Evolutionary conservation across 2,329 filamentous ascomycete genomes (phyloP).

Genomic region (Pyrenochaeta sp.): DNA sequence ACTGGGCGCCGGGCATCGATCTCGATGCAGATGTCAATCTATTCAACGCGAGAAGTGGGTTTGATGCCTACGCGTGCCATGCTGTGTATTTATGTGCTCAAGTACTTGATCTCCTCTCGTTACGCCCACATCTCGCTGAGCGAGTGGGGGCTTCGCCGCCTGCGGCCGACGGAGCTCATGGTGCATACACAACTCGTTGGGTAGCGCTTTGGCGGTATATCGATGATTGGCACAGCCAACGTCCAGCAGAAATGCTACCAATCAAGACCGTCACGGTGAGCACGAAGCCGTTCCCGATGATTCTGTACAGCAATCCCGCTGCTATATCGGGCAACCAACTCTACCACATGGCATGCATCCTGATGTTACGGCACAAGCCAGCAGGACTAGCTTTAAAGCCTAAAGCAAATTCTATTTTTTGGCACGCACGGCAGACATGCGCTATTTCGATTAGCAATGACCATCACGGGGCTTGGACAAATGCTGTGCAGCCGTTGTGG

Average conservation of each 20-base stretch:
- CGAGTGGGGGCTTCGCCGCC: conserved; percentile 16
- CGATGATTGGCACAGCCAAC: conserved; percentile 41
- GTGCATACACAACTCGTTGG: conserved; percentile 29
- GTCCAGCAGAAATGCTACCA: conserved; percentile 31
- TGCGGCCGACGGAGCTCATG: not conserved
- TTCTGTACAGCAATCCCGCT: conserved; percentile 24
- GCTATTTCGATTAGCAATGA: conserved; percentile 56
- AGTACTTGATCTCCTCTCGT: conserved; percentile 45
- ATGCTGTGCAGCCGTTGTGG: conserved; percentile 58
- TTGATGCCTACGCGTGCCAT: conserved; percentile 67
- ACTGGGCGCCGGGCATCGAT: conserved; percentile 57
- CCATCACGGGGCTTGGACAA: conserved; percentile 57
- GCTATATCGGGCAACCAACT: conserved; percentile 27
- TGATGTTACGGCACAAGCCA: conserved; percentile 33
- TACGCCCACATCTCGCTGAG: conserved; percentile 27
- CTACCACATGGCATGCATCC: conserved; percentile 22
- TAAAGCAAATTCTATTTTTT: conserved; percentile 49
- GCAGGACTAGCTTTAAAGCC: conserved; percentile 19
- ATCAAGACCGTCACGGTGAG: conserved; percentile 9
- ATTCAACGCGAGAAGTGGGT: conserved; percentile 50
- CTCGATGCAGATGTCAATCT: conserved; percentile 49
- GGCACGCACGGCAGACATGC: conserved; percentile 59
- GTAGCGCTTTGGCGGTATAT: conserved; percentile 42
- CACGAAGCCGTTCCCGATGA: conserved; percentile 16
- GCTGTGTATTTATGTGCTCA: conserved; percentile 65